Conservation (phyloP, 1,139 yeast species). For the Blastobotrys buckinghamii region DNA sequence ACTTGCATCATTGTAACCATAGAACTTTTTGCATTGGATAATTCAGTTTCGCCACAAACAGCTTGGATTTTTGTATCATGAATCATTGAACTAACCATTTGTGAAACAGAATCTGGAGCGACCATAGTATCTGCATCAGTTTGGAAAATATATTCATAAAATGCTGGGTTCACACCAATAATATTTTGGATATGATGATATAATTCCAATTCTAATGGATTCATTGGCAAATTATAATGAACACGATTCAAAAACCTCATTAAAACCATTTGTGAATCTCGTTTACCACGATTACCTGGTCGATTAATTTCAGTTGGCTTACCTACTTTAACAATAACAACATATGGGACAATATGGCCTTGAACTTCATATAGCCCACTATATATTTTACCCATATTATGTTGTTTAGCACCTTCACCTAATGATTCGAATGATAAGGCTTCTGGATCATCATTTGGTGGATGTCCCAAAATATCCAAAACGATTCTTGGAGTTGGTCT, state of each 20-base stretch:
- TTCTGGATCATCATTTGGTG: conserved; percentile 37
- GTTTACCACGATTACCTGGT: conserved; percentile 42
- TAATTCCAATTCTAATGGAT: conserved; percentile 38
- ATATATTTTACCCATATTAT: conserved; percentile 38
- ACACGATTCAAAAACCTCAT: conserved; percentile 40
- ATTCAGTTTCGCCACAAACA: conserved; percentile 39
- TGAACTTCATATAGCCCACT: conserved; percentile 39
- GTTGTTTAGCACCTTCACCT: conserved; percentile 39
- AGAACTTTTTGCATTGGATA: conserved; percentile 36
- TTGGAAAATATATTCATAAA: conserved; percentile 38
- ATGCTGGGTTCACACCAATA: conserved; percentile 40
- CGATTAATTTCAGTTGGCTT: conserved; percentile 37
- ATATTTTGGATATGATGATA: conserved; percentile 40
- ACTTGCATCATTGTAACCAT: conserved; percentile 41
- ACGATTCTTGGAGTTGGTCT: conserved; percentile 40
- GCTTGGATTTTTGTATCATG: conserved; percentile 37
- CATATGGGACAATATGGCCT: conserved; percentile 41
- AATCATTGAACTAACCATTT: conserved; percentile 34
- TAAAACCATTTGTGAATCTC: conserved; percentile 39
- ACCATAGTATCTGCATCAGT: conserved; percentile 43
- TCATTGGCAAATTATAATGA: conserved; percentile 39
- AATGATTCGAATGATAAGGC: conserved; percentile 36
- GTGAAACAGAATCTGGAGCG: conserved; percentile 33
- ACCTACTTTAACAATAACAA: conserved; percentile 40
- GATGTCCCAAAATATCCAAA: conserved; percentile 37